These are phyloP conservation scores for Ceratocystis alfenasii DNA, from an alignment of 2,329 filamentous ascomycete genomes.

Conservation along the genomic window DNA sequence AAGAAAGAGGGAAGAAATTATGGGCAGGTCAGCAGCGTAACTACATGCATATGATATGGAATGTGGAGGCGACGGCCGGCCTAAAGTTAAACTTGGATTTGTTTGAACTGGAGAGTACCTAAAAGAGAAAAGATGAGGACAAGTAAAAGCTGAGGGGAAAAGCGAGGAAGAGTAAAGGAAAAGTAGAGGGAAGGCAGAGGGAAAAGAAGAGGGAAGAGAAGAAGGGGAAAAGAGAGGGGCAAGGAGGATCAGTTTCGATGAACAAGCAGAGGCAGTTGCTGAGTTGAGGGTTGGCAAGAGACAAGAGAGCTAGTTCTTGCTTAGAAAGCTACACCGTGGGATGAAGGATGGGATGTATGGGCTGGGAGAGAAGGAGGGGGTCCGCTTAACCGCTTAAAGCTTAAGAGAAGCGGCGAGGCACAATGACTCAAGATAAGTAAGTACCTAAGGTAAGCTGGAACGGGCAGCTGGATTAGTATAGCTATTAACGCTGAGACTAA, in stretches of 20 bases:
- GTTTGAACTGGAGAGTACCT: background rate
- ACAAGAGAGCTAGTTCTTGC: background rate
- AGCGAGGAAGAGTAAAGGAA: slow-evolving; percentile 14
- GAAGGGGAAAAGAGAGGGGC: slow-evolving; percentile 12
- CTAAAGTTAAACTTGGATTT: slow-evolving; percentile 11
- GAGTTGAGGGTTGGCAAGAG: slow-evolving; percentile 10
- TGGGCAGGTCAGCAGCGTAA: slow-evolving; percentile 16
- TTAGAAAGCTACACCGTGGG: background rate
- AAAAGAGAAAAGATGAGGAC: background rate
- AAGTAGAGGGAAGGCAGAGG: background rate
- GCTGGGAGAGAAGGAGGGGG: background rate
- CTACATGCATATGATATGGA: slow-evolving; percentile 15
- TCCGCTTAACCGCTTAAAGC: slow-evolving; percentile 1
- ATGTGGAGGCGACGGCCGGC: slow-evolving; percentile 18
- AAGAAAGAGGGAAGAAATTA: slow-evolving; percentile 18
- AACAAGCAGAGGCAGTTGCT: slow-evolving; percentile 12
- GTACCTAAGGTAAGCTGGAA: background rate
- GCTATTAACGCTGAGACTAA: no score
- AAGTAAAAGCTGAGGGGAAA: background rate
- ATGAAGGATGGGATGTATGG: slow-evolving; percentile 2
- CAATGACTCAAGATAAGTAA: background rate
- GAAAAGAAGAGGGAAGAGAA: background rate
- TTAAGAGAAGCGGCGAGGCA: background rate
- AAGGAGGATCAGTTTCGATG: slow-evolving; percentile 17
- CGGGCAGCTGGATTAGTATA: background rate